Conservation (phyloP, 2,329 filamentous ascomycete species). For the Trichoderma sp. region DNA sequence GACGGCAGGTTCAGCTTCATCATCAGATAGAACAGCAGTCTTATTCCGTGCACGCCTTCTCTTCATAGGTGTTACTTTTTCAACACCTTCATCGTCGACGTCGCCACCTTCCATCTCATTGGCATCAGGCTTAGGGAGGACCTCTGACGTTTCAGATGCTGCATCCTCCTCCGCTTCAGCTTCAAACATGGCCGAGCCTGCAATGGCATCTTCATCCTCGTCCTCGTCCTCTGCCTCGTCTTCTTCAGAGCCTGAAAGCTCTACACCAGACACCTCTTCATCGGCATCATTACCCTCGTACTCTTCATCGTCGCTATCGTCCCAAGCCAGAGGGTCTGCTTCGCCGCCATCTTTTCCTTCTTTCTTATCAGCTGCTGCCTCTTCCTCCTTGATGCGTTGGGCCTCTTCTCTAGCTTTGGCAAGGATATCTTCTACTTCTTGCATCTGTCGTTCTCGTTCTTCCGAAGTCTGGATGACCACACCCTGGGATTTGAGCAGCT, state of each 20-base stretch:
- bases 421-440: constrained; percentile 83
- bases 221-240: constrained; percentile 34
- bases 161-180: constrained; percentile 41
- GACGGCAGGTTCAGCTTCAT: constrained; percentile 41
- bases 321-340: constrained; percentile 52
- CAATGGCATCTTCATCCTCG: constrained; percentile 30
- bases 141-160: constrained; percentile 34
- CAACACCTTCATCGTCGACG: constrained; percentile 35
- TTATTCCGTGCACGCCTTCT: constrained; percentile 51
- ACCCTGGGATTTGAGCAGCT: constrained; percentile 74
- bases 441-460: constrained; percentile 77
- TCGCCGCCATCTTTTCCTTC: constrained; percentile 49
- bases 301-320: constrained; percentile 56
- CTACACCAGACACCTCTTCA: constrained; percentile 39
- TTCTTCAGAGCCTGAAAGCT: constrained; percentile 46
- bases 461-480: constrained; percentile 80
- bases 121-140: constrained; percentile 30
- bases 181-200: constrained; percentile 33
- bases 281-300: constrained; percentile 41
- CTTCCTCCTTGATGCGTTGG: constrained; percentile 67
- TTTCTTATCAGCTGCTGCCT: constrained; percentile 71
- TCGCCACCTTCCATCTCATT: constrained; percentile 24
- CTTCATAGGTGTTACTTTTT: constrained; percentile 40
- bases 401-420: constrained; percentile 80
- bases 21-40: constrained; percentile 58